A percentile compares a stretch with the other conserved stretches of the same genome.
Evolutionary conservation across 768 basidiomycete genomes (phyloP).

Genomic region (Macrolepiota albuminosa): DNA sequence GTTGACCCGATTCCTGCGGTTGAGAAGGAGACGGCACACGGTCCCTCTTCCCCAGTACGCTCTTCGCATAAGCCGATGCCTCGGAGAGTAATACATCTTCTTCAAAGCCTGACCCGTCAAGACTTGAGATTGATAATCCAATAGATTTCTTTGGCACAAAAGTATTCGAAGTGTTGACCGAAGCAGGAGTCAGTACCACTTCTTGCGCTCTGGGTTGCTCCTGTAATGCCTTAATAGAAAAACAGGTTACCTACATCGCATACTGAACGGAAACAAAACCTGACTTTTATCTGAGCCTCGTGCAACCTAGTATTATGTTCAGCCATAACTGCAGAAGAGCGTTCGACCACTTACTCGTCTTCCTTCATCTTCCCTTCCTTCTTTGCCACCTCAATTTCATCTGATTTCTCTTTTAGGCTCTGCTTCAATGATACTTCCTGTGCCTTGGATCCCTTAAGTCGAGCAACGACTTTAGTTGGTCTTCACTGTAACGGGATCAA

Average conservation of each 20-base stretch:
- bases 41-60: constrained; percentile 14
- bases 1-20: not conserved
- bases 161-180: not conserved
- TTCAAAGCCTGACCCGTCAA: constrained; percentile 11
- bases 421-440: constrained; percentile 36
- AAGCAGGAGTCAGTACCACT: constrained; percentile 25
- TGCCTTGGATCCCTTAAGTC: constrained; percentile 26
- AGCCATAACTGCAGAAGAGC: not conserved
- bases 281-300: not conserved
- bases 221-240: constrained; percentile 13
- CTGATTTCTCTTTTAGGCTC: constrained; percentile 7
- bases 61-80: not conserved
- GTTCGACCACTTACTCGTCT: not conserved
- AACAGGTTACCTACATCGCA: not conserved
- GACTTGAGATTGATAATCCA: constrained; percentile 6
- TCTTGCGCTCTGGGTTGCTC: constrained; percentile 39
- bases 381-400: not conserved
- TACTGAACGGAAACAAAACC: not conserved
- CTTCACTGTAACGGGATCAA: not conserved
- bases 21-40: constrained; percentile 7
- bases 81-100: constrained; percentile 16
- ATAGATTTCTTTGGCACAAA: not conserved
- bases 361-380: not conserved
- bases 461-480: not conserved
- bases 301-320: not conserved